phyloP scores from a whole-genome alignment of 2,329 filamentous ascomycete species.

The Sphaerostilbella broomeana region DNA sequence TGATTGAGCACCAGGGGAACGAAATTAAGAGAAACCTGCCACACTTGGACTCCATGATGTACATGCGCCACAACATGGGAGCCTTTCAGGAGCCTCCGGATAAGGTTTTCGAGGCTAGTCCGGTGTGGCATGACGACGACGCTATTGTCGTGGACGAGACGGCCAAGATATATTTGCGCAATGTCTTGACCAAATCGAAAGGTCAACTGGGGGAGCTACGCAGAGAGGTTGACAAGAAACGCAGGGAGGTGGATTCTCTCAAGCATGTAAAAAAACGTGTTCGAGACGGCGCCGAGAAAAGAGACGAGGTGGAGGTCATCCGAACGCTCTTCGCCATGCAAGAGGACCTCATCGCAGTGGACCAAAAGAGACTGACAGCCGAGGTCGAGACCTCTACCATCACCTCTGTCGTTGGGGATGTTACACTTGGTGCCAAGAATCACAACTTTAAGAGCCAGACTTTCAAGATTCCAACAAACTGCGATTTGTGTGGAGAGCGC shows the following conservation, averaged over 20 bases:
- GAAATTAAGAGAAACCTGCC: constrained; percentile 88
- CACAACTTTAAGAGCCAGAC: constrained; percentile 99
- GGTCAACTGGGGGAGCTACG: constrained; percentile 71
- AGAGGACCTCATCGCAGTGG: constrained; percentile 76
- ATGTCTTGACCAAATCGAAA: constrained; percentile 88
- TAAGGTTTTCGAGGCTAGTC: constrained; percentile 85
- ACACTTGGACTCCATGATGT: constrained; percentile 94
- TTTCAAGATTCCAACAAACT: constrained; percentile 98
- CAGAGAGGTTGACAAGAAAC: constrained; percentile 78
- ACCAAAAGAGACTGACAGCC: constrained; percentile 76
- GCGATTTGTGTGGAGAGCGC: constrained; percentile 89
- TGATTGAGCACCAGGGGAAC: constrained; percentile 64
- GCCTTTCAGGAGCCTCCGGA: constrained; percentile 78
- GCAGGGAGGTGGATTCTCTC: constrained; percentile 72
- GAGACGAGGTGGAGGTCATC: constrained; percentile 82
- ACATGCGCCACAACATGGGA: constrained; percentile 82
- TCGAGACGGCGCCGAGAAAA: constrained; percentile 76
- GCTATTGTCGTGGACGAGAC: constrained; percentile 78
- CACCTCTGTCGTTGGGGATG: constrained; percentile 81
- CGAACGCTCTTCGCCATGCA: constrained; percentile 76
- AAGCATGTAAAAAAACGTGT: constrained; percentile 69
- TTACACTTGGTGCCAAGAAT: constrained; percentile 86
- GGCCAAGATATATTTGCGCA: constrained; percentile 85
- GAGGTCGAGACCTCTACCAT: constrained; percentile 94
- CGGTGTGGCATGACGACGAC: constrained; percentile 93